Evolutionary conservation across 257 asterid genomes (phyloP).

Genomic region (Solanum dulcamara): DNA sequence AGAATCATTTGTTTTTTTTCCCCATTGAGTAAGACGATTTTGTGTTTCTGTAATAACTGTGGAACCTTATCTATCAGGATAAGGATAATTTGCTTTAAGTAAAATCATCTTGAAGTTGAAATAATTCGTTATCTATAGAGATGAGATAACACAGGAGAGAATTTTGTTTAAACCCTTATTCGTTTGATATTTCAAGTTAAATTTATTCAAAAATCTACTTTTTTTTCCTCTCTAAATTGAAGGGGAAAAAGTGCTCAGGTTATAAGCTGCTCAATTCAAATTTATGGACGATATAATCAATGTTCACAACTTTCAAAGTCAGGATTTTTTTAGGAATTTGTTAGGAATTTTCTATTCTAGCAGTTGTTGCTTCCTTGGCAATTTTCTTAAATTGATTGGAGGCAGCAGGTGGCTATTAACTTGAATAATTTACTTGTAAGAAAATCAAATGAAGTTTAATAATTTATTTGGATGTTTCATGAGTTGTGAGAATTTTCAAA

Average conservation of each 20-base stretch:
- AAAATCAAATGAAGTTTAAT: neutral
- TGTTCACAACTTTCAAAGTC: neutral
- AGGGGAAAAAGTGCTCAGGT: neutral
- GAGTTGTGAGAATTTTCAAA: neutral
- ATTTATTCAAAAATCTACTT: neutral
- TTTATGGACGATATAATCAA: neutral
- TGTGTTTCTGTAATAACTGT: neutral
- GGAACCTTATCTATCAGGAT: neutral
- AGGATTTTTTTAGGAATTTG: neutral
- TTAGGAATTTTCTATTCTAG: neutral
- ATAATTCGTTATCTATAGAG: neutral
- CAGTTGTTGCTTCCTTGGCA: neutral
- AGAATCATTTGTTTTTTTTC: neutral
- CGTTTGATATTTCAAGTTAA: neutral
- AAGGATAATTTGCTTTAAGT: neutral
- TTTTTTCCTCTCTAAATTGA: neutral
- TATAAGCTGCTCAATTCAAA: neutral
- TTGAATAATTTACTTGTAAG: neutral
- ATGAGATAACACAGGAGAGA: neutral
- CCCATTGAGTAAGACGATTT: neutral
- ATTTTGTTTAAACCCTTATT: neutral
- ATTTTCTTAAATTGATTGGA: neutral
- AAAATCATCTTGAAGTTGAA: neutral
- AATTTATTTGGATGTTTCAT: neutral
- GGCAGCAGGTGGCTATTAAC: neutral